These are phyloP conservation scores for Skeletonema costatum DNA, from an alignment of 108 stramenopile genomes.

Conservation along the genomic window DNA sequence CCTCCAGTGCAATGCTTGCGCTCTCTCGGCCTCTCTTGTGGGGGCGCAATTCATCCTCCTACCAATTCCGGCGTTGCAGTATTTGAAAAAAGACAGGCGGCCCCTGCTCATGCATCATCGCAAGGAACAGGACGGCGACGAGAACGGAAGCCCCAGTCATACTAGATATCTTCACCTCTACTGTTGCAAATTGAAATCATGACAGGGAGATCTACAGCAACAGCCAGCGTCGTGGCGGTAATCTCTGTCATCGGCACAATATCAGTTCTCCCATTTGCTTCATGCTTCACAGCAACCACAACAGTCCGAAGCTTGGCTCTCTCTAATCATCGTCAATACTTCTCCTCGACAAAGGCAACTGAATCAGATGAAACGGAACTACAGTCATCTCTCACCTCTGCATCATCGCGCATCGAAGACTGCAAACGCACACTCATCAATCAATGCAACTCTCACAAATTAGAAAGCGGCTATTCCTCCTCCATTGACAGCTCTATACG, in stretches of 20 bases:
- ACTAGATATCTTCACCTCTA: too few species aligned
- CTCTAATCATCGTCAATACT: background rate
- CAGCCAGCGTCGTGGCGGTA: background rate
- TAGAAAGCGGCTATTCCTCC: conserved; percentile 9
- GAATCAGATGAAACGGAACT: background rate
- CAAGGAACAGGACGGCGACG: background rate
- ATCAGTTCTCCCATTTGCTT: background rate
- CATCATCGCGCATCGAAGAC: conserved; percentile 27
- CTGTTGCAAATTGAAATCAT: background rate
- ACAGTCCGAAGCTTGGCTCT: background rate
- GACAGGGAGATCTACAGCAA: background rate
- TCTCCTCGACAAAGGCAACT: background rate
- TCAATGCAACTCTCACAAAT: conserved; percentile 28
- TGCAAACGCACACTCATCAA: conserved; percentile 31
- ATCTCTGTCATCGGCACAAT: too few species aligned
- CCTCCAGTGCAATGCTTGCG: too few species aligned
- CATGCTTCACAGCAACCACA: background rate
- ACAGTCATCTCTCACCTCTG: conserved; percentile 1
- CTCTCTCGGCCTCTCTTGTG: too few species aligned
- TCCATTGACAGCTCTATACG: conserved; percentile 21
- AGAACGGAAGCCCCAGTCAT: too few species aligned
- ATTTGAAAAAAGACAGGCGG: too few species aligned
- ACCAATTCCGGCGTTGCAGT: too few species aligned
- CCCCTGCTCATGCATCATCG: too few species aligned
- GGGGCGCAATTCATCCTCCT: too few species aligned